A percentile compares a stretch with the other conserved stretches of the same genome.
Conservation (phyloP, 192 early-diverging fungal genomes). For the Spizellomyces sp. region DNA sequence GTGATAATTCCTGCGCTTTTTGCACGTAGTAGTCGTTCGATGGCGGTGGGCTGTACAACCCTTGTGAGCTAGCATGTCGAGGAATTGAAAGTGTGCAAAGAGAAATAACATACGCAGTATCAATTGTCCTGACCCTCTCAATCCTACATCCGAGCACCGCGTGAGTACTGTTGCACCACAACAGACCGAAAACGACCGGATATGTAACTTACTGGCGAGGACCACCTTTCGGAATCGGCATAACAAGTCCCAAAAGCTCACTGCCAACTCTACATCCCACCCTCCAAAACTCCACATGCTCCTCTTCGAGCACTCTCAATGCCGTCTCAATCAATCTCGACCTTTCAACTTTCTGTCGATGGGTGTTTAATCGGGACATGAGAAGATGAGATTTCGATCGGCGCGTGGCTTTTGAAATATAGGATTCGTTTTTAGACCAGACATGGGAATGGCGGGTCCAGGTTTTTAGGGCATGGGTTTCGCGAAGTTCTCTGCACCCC, state of each 20-base stretch:
- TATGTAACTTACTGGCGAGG: slow-evolving; percentile 41
- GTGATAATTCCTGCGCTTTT: slow-evolving; percentile 38
- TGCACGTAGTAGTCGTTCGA: not conserved
- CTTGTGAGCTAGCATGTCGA: no score
- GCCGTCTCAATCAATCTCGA: slow-evolving; percentile 53
- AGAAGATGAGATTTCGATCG: slow-evolving; percentile 36
- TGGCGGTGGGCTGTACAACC: no score
- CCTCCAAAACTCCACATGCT: slow-evolving; percentile 56
- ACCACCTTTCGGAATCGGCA: slow-evolving; percentile 50
- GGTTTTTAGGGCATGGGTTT: slow-evolving; percentile 45
- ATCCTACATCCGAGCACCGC: slow-evolving; percentile 7
- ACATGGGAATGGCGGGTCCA: slow-evolving; percentile 47
- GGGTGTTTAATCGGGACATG: slow-evolving; percentile 49
- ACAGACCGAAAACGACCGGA: not conserved
- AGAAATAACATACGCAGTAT: not conserved
- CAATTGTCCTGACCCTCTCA: slow-evolving; percentile 26
- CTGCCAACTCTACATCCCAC: slow-evolving; percentile 51
- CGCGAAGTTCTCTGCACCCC: slow-evolving; percentile 39
- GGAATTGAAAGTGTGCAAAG: no score
- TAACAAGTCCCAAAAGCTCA: slow-evolving; percentile 53
- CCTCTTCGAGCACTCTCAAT: slow-evolving; percentile 44
- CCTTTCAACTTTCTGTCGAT: slow-evolving; percentile 47
- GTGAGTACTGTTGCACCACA: not conserved
- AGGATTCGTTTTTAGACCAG: slow-evolving; percentile 37
- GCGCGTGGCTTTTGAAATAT: slow-evolving; percentile 18